Conservation (phyloP, 805 yeast species). For the Starmera quercuum region DNA sequence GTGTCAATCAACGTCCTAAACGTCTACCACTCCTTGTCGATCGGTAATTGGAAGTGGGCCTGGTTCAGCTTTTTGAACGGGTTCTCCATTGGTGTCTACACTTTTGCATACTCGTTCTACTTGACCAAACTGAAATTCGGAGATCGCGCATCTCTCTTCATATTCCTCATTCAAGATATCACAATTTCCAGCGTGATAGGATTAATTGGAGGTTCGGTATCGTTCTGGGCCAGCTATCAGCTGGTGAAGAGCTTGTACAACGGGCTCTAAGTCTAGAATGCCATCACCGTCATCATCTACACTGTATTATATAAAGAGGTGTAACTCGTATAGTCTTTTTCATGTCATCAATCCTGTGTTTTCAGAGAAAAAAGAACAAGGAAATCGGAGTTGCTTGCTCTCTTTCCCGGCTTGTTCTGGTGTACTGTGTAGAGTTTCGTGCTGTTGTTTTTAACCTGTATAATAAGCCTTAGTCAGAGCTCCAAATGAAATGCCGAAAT, state of each 20-base stretch:
- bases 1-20: constrained; percentile 13
- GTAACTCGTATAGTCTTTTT: too few relatives aligned
- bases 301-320: too few relatives aligned
- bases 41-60: constrained; percentile 24
- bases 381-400: too few relatives aligned
- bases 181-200: constrained; percentile 16
- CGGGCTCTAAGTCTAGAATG: too few relatives aligned
- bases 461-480: too few relatives aligned
- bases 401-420: too few relatives aligned
- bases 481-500: too few relatives aligned
- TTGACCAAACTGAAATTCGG: constrained; percentile 21
- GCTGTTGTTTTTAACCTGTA: too few relatives aligned
- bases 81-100: constrained; percentile 16
- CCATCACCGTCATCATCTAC: too few relatives aligned
- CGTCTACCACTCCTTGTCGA: constrained; percentile 15
- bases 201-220: constrained; percentile 16
- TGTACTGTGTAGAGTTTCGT: too few relatives aligned
- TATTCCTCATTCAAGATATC: constrained; percentile 18
- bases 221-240: constrained; percentile 11
- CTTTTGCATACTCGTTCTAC: constrained; percentile 18
- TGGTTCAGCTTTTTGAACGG: constrained; percentile 21
- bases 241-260: constrained; percentile 13
- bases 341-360: too few relatives aligned
- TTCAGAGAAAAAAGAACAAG: too few relatives aligned
- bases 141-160: constrained; percentile 15